Percentiles rank a stretch among this genome's conserved stretches.
Conservation (phyloP, 2,329 filamentous ascomycete genomes). For the Fusarium veterinarium region DNA sequence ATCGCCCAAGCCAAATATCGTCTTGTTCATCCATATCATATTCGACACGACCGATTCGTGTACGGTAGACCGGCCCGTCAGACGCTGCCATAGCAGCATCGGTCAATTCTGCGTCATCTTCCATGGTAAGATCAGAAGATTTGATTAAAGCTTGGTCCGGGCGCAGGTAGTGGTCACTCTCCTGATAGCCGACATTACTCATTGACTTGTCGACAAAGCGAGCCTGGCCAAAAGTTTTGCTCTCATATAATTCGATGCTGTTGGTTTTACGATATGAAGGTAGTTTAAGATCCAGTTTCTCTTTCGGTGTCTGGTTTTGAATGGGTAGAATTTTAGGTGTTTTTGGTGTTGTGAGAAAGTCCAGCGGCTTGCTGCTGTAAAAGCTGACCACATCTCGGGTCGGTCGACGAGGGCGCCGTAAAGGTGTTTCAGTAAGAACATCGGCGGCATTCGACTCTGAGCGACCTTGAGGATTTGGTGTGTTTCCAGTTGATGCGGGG, state of each 20-base stretch:
- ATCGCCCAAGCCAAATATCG: conserved; percentile 90
- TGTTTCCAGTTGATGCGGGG: conserved; percentile 56
- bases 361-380: conserved; percentile 62
- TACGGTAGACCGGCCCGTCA: conserved; percentile 48
- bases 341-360: conserved; percentile 60
- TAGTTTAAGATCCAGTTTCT: conserved; percentile 80
- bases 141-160: conserved; percentile 79
- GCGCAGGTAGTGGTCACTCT: conserved; percentile 88
- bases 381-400: conserved; percentile 64
- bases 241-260: conserved; percentile 83
- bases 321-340: conserved; percentile 78
- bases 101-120: conserved; percentile 67
- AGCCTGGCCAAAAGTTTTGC: conserved; percentile 84
- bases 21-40: conserved; percentile 99
- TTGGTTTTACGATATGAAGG: conserved; percentile 82
- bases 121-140: conserved; percentile 67
- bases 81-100: conserved; percentile 39
- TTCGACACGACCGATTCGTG: conserved; percentile 82
- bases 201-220: conserved; percentile 96
- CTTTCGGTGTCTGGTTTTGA: conserved; percentile 82
- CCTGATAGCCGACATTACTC: conserved; percentile 95
- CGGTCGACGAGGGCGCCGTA: conserved; percentile 56
- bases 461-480: conserved; percentile 53
- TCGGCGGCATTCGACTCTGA: conserved; percentile 49
- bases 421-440: conserved; percentile 48